phyloP scores from a whole-genome alignment of 306 rosid genomes.

The Luffa aegyptiaca region DNA sequence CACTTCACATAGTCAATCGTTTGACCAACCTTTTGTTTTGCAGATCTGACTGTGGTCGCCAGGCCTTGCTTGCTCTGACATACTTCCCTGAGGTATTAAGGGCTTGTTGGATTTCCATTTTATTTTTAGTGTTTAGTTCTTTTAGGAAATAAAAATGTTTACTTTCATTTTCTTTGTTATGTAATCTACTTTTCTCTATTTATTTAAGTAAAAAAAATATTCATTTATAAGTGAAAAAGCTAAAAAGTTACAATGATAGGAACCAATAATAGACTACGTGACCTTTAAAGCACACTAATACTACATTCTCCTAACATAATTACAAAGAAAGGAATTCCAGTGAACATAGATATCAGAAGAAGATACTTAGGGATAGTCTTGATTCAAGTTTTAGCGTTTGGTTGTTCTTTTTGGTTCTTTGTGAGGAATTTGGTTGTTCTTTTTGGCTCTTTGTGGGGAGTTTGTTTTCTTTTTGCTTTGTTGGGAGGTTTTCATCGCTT shows the following conservation, averaged over 20 bases:
- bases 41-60: conserved; percentile 94
- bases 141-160: not conserved
- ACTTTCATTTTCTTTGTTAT: not conserved
- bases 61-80: conserved; percentile 71
- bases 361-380: not conserved
- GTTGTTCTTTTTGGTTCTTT: not conserved
- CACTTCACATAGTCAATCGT: conserved; percentile 4
- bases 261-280: not conserved
- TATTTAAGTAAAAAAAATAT: not conserved
- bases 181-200: not conserved
- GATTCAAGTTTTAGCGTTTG: not conserved
- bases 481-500: not conserved
- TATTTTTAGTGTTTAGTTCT: not conserved
- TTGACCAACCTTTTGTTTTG: conserved; percentile 22
- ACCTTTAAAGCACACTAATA: not conserved
- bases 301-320: not conserved
- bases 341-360: not conserved
- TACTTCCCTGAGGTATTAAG: conserved; percentile 79
- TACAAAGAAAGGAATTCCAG: not conserved
- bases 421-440: not conserved
- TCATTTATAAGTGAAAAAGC: not conserved
- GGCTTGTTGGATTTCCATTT: not conserved
- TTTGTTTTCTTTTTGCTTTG: not conserved
- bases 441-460: not conserved
- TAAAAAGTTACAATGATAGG: not conserved